phyloP scores from a whole-genome alignment of 2,329 filamentous ascomycete species.

The Pseudogymnoascus sp. region DNA sequence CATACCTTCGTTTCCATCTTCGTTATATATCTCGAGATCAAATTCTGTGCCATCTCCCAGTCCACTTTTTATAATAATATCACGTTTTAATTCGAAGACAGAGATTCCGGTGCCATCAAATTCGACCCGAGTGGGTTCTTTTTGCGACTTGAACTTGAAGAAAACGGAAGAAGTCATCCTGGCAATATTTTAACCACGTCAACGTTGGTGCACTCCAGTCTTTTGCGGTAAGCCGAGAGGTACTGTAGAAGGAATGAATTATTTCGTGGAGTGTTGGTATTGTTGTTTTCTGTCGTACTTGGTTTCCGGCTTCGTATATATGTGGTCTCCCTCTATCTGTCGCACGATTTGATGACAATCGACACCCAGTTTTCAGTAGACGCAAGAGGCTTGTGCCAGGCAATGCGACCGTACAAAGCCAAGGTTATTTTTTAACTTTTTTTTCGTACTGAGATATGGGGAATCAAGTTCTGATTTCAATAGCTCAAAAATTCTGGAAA shows the following conservation, averaged over 20 bases:
- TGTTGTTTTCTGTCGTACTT: not conserved
- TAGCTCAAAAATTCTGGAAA: slow-evolving; percentile 26
- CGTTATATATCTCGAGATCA: slow-evolving; percentile 86
- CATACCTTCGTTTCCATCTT: slow-evolving; percentile 84
- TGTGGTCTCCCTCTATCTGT: not conserved
- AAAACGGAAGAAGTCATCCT: slow-evolving; percentile 67
- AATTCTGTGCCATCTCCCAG: slow-evolving; percentile 95
- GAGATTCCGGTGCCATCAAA: slow-evolving; percentile 98
- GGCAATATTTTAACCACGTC: slow-evolving; percentile 13
- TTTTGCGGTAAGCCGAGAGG: slow-evolving; percentile 6
- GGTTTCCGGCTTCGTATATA: not conserved
- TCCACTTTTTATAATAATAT: slow-evolving; percentile 91
- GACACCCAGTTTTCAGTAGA: slow-evolving; percentile 22
- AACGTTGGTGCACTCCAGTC: not conserved
- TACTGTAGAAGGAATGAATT: slow-evolving; percentile 7
- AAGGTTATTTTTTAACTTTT: slow-evolving; percentile 29
- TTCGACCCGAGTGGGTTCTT: slow-evolving; percentile 85
- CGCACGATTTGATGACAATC: slow-evolving; percentile 15
- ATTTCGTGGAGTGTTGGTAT: slow-evolving; percentile 11
- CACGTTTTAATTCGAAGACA: slow-evolving; percentile 96
- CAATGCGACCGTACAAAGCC: slow-evolving; percentile 28
- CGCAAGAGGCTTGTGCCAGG: slow-evolving; percentile 20
- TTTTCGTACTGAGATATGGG: slow-evolving; percentile 30
- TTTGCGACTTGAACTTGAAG: slow-evolving; percentile 99
- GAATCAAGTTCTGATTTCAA: slow-evolving; percentile 32